Base-by-base conservation (phyloP, 371 early-diverging fungal genomes). In the Mortierella sp. region DNA sequence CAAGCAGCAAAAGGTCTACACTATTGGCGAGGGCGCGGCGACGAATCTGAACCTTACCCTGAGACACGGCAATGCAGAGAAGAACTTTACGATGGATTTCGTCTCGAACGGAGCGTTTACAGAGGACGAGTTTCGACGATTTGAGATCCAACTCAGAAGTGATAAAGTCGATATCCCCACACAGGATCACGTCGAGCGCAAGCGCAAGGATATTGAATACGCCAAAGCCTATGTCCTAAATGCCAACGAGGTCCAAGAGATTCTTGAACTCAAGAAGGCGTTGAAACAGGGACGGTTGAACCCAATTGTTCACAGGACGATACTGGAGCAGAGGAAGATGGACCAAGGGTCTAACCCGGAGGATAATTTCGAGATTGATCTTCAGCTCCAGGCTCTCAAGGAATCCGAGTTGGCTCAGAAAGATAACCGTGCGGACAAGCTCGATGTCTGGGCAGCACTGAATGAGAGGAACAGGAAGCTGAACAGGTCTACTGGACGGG, bases 51-150 rank as follows among this genome's bases (percentile, higher is more conserved):
- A 91, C 11, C 75, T 96, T 14, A 88, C 86, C 24, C 85, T 95
- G 40, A 90, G 90, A 69, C 95, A 95, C 78, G 96, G 96, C 48
- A 90, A 90, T 40, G 90, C 94, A 6, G 92, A 92, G 70, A 91
- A 90, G 61, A 89, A 82, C 14, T 96, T 95, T 72, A 89, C 93
- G 0, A 95, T 95, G 94, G 95, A 95, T 75, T 92, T 92, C 48
- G 83, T 96, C 14, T 96, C 96, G 11, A 96, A 96, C 78, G 82
- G 88, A 59, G 87, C 90, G 40, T 86, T 95, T 34, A 93, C 92
- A n/a, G 89, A 92, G 77, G 90, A 91, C 54, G 96, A 96, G 79
- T 94, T 90, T 72, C 75, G 87, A 48, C 91, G 94, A 70, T 93
- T 88, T 72, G 88, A 91, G 51, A 80, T 87, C 14, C 90, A 90